A percentile compares a stretch with the other conserved stretches of the same genome.
Evolutionary conservation across 2,329 filamentous ascomycete genomes (phyloP).

Genomic region (Botrytis squamosa): DNA sequence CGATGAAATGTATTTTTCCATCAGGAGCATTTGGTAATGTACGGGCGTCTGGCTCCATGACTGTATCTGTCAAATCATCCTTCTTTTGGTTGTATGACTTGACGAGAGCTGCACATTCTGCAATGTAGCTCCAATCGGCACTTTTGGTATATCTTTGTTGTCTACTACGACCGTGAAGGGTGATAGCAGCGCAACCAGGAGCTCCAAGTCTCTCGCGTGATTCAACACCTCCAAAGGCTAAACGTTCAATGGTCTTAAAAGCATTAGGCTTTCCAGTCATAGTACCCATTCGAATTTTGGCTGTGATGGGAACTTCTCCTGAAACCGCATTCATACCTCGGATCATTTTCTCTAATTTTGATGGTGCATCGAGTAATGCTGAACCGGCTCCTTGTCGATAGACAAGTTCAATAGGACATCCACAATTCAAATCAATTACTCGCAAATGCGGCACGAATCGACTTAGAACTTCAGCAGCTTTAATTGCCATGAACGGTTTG

Average conservation of each 20-base stretch:
- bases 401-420: conserved; percentile 93
- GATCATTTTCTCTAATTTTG: conserved; percentile 91
- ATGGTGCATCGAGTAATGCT: conserved; percentile 81
- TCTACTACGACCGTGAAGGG: conserved; percentile 86
- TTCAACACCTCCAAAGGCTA: conserved; percentile 77
- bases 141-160: conserved; percentile 90
- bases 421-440: conserved; percentile 93
- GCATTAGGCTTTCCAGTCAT: conserved; percentile 77
- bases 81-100: conserved; percentile 72
- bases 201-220: conserved; percentile 68
- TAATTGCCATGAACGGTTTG: conserved; percentile 86
- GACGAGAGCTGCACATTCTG: conserved; percentile 82
- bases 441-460: conserved; percentile 78
- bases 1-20: conserved; percentile 82
- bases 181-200: conserved; percentile 89
- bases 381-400: conserved; percentile 87
- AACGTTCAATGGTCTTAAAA: conserved; percentile 74
- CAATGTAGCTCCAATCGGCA: conserved; percentile 96
- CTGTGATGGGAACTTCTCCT: conserved; percentile 84
- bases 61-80: conserved; percentile 69
- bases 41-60: conserved; percentile 71
- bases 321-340: conserved; percentile 95
- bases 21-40: conserved; percentile 64
- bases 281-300: conserved; percentile 92
- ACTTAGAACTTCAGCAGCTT: conserved; percentile 79